Percentiles rank a stretch among this genome's conserved stretches.
Evolutionary conservation across 768 basidiomycete genomes (phyloP).

Genomic region (Mycena vitilis): DNA sequence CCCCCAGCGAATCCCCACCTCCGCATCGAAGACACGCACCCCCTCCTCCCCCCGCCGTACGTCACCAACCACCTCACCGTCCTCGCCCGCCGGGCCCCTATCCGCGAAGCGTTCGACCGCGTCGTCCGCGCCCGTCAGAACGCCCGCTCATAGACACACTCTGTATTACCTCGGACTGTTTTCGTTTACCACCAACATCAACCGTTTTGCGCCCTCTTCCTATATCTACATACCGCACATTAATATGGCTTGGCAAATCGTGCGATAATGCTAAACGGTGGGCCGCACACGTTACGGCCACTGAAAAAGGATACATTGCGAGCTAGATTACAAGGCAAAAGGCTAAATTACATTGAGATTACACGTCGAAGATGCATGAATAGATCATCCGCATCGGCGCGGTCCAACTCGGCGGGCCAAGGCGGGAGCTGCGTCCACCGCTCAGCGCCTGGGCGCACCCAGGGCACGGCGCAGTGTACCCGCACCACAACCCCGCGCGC

Average conservation of each 20-base stretch:
- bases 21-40: slow-evolving; percentile 71
- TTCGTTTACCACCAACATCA: not conserved
- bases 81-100: slow-evolving; percentile 70
- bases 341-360: no score
- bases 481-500: slow-evolving; percentile 2
- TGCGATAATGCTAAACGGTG: slow-evolving; percentile 14
- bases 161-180: slow-evolving; percentile 6
- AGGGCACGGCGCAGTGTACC: slow-evolving; percentile 10
- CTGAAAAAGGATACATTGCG: not conserved
- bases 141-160: slow-evolving; percentile 40
- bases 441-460: not conserved
- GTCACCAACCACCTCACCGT: slow-evolving; percentile 78
- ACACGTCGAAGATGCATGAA: slow-evolving; percentile 25
- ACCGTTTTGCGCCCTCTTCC: not conserved
- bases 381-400: slow-evolving; percentile 26
- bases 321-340: not conserved
- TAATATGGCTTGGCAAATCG: slow-evolving; percentile 8
- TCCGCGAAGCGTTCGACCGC: slow-evolving; percentile 78
- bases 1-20: slow-evolving; percentile 69
- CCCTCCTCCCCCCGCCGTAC: slow-evolving; percentile 79
- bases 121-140: slow-evolving; percentile 67
- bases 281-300: not conserved
- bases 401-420: slow-evolving; percentile 17
- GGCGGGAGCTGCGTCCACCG: slow-evolving; percentile 23
- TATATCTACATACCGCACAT: not conserved